Base-by-base conservation (phyloP, 2,329 filamentous ascomycete genomes). In the Diaporthe sp. region DNA sequence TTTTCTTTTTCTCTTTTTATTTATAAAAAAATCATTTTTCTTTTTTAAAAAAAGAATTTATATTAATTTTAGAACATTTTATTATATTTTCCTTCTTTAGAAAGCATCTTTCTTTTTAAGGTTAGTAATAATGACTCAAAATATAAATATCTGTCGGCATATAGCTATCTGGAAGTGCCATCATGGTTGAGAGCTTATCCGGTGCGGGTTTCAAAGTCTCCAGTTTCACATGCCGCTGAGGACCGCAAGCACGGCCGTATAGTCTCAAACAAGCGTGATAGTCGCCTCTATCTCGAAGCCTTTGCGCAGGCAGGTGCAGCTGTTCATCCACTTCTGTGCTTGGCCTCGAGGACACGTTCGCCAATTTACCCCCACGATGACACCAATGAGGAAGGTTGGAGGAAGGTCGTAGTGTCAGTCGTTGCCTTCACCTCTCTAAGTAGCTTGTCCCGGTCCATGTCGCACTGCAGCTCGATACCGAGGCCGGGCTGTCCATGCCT, bases 381-480 rank as follows among this genome's bases (percentile, higher is more conserved):
- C 47, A 70, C 65, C 15, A 42, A 70, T 70, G 13, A 70, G 65
- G 65, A 70, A 70, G 65, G 65, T 70, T 55, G 49, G 15, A 53
- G 65, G 65, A 28, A 42, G 34, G 65, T 55, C 37, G 65, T 39
- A 53, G 22, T 68, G 47, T 39, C 63, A 68, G 63, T 68, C 63
- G 63, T 68, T 53, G 65, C 28, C 65, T 70, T 70, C 65, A 22
- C 65, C 65, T 39, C 49, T 70, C 47, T 70, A 25, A 70, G 65
- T 70, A 70, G 65, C 65, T 70, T 70, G 65, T 70, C 49, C 65
- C 65, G 65, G 65, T 28, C 65, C 47, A 42, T 55, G 65, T 70
- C 65, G 65, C 49, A 70, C 65, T 53, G 65, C 65, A 70, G 65
- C 49, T 15, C 34, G 65, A 70, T 55, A 42, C 65, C 49, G 49